Evolutionary conservation across 2,329 filamentous ascomycete genomes (phyloP), one percentile per base, ranked within the genome.

Genomic region (Ascochyta pisi): DNA sequence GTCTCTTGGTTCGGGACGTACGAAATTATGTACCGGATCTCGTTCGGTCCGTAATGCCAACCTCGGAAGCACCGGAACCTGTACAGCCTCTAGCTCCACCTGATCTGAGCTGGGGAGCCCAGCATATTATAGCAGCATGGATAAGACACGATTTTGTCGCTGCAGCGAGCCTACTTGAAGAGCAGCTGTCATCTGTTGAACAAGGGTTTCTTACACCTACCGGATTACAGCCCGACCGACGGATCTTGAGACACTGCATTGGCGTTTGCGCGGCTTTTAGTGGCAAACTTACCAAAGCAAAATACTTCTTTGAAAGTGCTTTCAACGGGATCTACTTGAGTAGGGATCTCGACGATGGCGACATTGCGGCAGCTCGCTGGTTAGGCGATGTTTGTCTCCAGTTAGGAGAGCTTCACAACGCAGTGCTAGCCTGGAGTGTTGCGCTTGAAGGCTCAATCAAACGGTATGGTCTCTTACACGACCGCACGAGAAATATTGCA

Each of bases 291-390:
- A 23, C 37, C 2, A 67, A 64, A 44, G 71, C 71, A 8, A 73
- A 73, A 34, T n/a, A 45, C 13, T 56, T 61, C 27, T 74, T 74
- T 41, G 65, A 71, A 38, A 64, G 60, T 22, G 65, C 68, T 2
- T 65, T 71, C 29, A 64, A 65, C 19, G 62, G 63, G 3, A 59
- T 64, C 6, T 69, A 69, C 43, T 45, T 67, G 15, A 52, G 61
- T 10, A 44, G 38, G 12, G 60, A 61, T 13, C 47, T 73, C 2
- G 71, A 73, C 34, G 69, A 73, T 35, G 71, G 69, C 3, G 70
- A 73, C 43, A 70, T 73, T 31, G 69, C 71, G 12, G 69, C 71
- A 22, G 67, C 69, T 16, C 63, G 68, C 13, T 73, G 71, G 70
- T 61, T 74, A 10, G 71, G 71, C 8, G 71, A 74, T 47, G 60